Evolutionary conservation across 495 filamentous ascomycete genomes (phyloP).

Genomic region (Aspergillus campestris): DNA sequence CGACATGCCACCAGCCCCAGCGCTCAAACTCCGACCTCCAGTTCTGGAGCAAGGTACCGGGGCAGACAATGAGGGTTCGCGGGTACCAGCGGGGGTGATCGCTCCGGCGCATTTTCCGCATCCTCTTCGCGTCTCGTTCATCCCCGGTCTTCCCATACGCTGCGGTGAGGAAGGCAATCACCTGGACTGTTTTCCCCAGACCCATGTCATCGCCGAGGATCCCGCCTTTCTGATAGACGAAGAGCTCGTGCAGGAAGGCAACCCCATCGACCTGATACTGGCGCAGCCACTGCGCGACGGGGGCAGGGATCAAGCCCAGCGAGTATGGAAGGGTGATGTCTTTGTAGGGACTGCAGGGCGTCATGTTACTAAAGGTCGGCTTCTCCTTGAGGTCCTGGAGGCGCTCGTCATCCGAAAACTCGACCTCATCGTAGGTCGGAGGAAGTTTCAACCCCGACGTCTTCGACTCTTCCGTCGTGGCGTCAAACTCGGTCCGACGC

Average conservation of each 20-base stretch:
- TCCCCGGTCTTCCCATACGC: conserved; percentile 95
- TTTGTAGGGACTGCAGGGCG: conserved; percentile 57
- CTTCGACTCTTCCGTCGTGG: conserved; percentile 46
- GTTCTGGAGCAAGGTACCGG: conserved; percentile 79
- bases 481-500: conserved; percentile 44
- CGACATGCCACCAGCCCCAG: conserved; percentile 95
- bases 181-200: conserved; percentile 92
- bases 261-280: conserved; percentile 87
- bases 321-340: conserved; percentile 70
- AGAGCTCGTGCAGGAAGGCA: conserved; percentile 78
- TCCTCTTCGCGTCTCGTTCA: conserved; percentile 76
- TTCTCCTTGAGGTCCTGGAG: conserved; percentile 54
- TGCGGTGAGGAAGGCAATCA: conserved; percentile 86
- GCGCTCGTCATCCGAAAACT: conserved; percentile 80
- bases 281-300: conserved; percentile 86
- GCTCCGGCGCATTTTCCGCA: conserved; percentile 75
- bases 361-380: conserved; percentile 56
- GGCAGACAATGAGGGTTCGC: conserved; percentile 76
- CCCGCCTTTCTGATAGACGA: conserved; percentile 87
- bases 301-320: conserved; percentile 76
- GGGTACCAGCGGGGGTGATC: conserved; percentile 68
- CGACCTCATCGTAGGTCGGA: conserved; percentile 69
- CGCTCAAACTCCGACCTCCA: conserved; percentile 78
- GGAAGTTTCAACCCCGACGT: conserved; percentile 68
- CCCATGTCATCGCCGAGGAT: conserved; percentile 97